A percentile compares a stretch with the other conserved stretches of the same genome.
phyloP scores from a whole-genome alignment of 2,329 filamentous ascomycete species.

The Botryotinia globosa region DNA sequence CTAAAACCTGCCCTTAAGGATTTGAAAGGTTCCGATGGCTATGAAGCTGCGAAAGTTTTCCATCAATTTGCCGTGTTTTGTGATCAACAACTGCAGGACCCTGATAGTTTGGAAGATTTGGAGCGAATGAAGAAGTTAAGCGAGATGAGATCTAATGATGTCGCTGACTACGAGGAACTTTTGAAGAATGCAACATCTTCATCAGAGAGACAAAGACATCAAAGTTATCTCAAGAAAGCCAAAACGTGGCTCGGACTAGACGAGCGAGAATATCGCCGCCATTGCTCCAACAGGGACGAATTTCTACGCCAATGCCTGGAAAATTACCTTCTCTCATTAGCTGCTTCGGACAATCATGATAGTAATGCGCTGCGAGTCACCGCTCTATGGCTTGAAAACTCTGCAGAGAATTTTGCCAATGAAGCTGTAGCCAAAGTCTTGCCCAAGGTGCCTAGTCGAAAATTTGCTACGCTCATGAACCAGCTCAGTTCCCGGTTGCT shows the following conservation, averaged over 20 bases:
- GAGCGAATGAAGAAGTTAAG: conserved; percentile 75
- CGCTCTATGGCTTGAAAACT: conserved; percentile 88
- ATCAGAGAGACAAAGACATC: conserved; percentile 55
- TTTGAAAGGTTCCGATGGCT: conserved; percentile 64
- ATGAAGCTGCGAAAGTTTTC: conserved; percentile 82
- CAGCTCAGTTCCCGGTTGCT: conserved; percentile 92
- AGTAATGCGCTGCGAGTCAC: conserved; percentile 90
- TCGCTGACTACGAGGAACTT: conserved; percentile 66
- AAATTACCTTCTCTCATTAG: conserved; percentile 85
- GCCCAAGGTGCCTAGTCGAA: conserved; percentile 75
- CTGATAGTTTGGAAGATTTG: conserved; percentile 80
- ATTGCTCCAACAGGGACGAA: conserved; percentile 71
- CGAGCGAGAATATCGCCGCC: conserved; percentile 76
- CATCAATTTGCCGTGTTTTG: conserved; percentile 96
- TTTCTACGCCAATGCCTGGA: conserved; percentile 88
- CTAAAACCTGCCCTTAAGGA: conserved; percentile 80
- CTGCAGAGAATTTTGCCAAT: conserved; percentile 73
- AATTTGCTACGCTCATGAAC: conserved; percentile 92
- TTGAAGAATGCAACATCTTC: conserved; percentile 42
- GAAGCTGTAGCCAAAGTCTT: conserved; percentile 70
- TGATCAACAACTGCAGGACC: conserved; percentile 86
- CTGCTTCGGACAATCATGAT: conserved; percentile 82
- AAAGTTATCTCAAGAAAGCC: conserved; percentile 65
- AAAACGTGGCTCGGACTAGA: conserved; percentile 89
- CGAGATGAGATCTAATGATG: conserved; percentile 77